A percentile compares a stretch with the other conserved stretches of the same genome.
These are phyloP conservation scores for Psilocybe sp. DNA, from an alignment of 768 basidiomycete species.

Conservation along the genomic window DNA sequence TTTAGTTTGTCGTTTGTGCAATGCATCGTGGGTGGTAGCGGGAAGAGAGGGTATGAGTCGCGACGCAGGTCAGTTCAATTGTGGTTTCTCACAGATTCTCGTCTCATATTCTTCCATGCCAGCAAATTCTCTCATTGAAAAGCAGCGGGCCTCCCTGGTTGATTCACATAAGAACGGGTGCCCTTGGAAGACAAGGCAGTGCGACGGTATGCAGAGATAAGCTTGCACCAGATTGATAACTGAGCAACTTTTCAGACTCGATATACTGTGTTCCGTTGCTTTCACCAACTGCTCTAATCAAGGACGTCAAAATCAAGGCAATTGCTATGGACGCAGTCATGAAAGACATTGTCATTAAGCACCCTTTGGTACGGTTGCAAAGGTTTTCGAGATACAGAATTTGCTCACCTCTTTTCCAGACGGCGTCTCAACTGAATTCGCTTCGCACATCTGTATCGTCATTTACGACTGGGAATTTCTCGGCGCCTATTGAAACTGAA, in stretches of 20 bases:
- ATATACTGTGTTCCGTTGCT: constrained; percentile 76
- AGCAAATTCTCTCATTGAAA: constrained; percentile 74
- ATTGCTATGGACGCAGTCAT: constrained; percentile 49
- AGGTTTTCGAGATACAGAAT: neutral
- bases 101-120: neutral
- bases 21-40: constrained; percentile 70
- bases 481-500: too few relatives aligned
- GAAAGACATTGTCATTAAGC: constrained; percentile 55
- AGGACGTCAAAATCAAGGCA: constrained; percentile 58
- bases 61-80: constrained; percentile 67
- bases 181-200: constrained; percentile 81
- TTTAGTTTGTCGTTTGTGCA: constrained; percentile 69
- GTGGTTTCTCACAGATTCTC: neutral
- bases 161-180: constrained; percentile 78
- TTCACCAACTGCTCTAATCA: constrained; percentile 59
- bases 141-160: constrained; percentile 63
- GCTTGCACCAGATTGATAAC: neutral
- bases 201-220: constrained; percentile 55
- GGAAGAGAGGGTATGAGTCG: constrained; percentile 67
- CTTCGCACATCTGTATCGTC: constrained; percentile 46
- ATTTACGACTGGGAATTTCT: constrained; percentile 9
- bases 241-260: constrained; percentile 37
- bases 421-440: constrained; percentile 51
- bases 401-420: constrained; percentile 33
- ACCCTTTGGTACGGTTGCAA: constrained; percentile 60